phyloP scores from a whole-genome alignment of 1,284 basidiomycete species.

The Boletus mariae region DNA sequence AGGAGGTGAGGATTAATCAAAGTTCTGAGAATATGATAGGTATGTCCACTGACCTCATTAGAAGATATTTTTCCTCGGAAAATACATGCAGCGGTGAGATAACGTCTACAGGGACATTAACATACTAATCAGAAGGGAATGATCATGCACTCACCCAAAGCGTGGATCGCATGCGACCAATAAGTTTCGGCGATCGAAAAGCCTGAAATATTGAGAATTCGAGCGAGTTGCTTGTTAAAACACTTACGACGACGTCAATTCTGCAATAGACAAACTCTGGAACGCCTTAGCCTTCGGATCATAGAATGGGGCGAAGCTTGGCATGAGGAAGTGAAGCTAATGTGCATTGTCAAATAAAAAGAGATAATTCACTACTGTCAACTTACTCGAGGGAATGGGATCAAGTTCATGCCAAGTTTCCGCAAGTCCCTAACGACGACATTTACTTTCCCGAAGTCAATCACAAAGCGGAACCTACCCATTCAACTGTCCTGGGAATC shows the following conservation, averaged over 20 bases:
- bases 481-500: slow-evolving; percentile 93
- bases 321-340: slow-evolving; percentile 87
- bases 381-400: slow-evolving; percentile 86
- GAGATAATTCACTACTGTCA: not conserved
- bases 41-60: slow-evolving; percentile 59
- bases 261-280: slow-evolving; percentile 58
- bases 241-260: slow-evolving; percentile 65
- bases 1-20: slow-evolving; percentile 3
- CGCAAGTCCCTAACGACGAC: slow-evolving; percentile 69
- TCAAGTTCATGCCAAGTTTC: slow-evolving; percentile 90
- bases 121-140: not conserved
- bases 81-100: slow-evolving; percentile 83
- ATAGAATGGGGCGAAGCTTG: slow-evolving; percentile 81
- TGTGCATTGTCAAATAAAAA: not conserved
- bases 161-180: slow-evolving; percentile 85
- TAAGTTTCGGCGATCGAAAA: slow-evolving; percentile 79
- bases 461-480: slow-evolving; percentile 44
- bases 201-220: slow-evolving; percentile 37
- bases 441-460: slow-evolving; percentile 1
- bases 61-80: slow-evolving; percentile 83
- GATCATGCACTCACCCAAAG: slow-evolving; percentile 51
- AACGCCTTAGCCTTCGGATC: slow-evolving; percentile 63
- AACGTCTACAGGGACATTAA: slow-evolving; percentile 48
- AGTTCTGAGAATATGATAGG: not conserved
- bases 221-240: not conserved